A percentile compares a stretch with the other conserved stretches of the same genome.
phyloP scores from a whole-genome alignment of 1,284 basidiomycete species.

The Apiotrichum brassicae region DNA sequence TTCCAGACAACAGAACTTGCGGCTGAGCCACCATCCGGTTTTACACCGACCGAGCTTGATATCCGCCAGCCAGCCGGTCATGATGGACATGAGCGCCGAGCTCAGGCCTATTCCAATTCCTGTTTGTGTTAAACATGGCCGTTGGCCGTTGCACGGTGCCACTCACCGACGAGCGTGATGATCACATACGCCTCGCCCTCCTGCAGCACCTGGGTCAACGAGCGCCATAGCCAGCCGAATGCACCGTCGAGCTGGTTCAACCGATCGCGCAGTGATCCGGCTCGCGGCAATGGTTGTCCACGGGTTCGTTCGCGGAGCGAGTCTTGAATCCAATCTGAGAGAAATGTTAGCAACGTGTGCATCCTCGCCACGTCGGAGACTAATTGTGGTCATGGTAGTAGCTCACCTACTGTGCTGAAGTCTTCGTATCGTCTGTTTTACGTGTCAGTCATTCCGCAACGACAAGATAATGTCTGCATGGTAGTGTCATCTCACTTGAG shows the following conservation, averaged over 20 bases:
- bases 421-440: conserved; percentile 53
- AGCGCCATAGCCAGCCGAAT: conserved; percentile 58
- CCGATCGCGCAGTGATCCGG: conserved; percentile 25
- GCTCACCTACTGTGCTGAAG: conserved; percentile 70
- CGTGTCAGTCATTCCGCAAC: too few relatives aligned
- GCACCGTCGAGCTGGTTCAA: conserved; percentile 38
- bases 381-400: too few relatives aligned
- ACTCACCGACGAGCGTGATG: conserved; percentile 75
- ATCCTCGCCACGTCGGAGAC: too few relatives aligned
- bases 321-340: conserved; percentile 86
- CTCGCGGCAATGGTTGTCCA: conserved; percentile 26
- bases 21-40: conserved; percentile 97
- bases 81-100: conserved; percentile 88
- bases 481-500: conserved; percentile 40
- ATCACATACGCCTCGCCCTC: conserved; percentile 66
- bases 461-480: too few relatives aligned
- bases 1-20: conserved; percentile 93
- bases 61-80: conserved; percentile 97
- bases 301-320: conserved; percentile 72
- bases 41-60: conserved; percentile 95
- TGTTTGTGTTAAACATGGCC: conserved; percentile 40
- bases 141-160: neutral
- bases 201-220: conserved; percentile 52
- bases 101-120: conserved; percentile 88
- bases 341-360: neutral